Base-by-base conservation (phyloP, 305 asterid species). In the Fraxinus sp. region DNA sequence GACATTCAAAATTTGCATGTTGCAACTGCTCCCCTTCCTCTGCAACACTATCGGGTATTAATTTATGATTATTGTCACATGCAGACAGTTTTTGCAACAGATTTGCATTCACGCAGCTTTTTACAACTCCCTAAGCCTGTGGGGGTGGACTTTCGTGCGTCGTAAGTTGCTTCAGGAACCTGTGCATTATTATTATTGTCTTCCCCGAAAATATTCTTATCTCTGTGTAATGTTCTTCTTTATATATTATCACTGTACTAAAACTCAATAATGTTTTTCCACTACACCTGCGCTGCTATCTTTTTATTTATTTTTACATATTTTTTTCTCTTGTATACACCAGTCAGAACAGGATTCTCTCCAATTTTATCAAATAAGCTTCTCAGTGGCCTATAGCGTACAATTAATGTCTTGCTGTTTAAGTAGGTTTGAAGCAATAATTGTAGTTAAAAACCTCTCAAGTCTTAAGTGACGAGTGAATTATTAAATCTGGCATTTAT, bases 141-240 rank as follows among this genome's bases (percentile, higher is more conserved):
- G 22, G 98, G 98, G 72, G 98, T 95, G 70, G 98, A 95, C 89
- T 95, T 93, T 43, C 98, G 98, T 55, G 98, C 98, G 80, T 92
- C 97, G 97, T 95, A 92, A 93, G 98, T 92, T 88, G 30, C 92
- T 79, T 30, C 79, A 10, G 79, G 72, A 82, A 79, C 39, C 59
- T 73, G 32, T 33, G 72, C 79, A 66, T 72, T 32, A 64, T 55
- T 18, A 35, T 22, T 20, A 33, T 77, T 36, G 71, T 78, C 75
- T 77, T 83, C 57, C 16, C 52, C 46, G 26, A n/a, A 41, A 73
- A 33, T 37, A 18, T 83, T 13, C 35, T 41, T 41, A 71, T 71
- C 52, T 49, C 24, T 49, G 36, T 70, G n/a, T 59, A 75, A 39
- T 35, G 52, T 49, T 71, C 71, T 57, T 32, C 71, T 33, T 32